phyloP scores from a whole-genome alignment of 305 asterid genomes.

The Rubia tinctorum region DNA sequence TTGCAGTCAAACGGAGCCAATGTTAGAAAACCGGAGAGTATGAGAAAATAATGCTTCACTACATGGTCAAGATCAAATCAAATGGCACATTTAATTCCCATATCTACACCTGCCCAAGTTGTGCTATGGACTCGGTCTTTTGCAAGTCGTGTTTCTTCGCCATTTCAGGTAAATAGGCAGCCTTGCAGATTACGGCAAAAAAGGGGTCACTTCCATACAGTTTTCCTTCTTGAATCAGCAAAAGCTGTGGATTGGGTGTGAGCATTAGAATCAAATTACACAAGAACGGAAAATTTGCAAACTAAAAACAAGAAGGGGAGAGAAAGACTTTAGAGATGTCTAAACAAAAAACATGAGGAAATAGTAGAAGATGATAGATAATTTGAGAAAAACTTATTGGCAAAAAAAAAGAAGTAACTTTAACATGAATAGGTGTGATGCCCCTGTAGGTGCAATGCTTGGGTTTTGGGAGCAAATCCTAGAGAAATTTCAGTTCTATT shows the following conservation, averaged over 20 bases:
- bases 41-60: neutral
- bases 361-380: neutral
- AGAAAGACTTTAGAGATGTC: neutral
- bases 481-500: too few species aligned
- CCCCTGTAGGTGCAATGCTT: too few species aligned
- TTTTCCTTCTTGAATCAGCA: slow-evolving; percentile 97
- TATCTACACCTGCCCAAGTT: slow-evolving; percentile 78
- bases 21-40: too few species aligned
- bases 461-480: too few species aligned
- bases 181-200: slow-evolving; percentile 82
- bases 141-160: slow-evolving; percentile 67
- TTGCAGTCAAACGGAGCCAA: too few species aligned
- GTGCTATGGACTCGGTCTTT: slow-evolving; percentile 63
- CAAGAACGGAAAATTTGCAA: slow-evolving; percentile 17
- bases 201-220: slow-evolving; percentile 83
- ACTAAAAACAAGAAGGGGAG: neutral
- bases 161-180: slow-evolving; percentile 75
- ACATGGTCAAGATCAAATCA: neutral
- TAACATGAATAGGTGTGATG: too few species aligned
- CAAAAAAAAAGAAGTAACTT: too few species aligned
- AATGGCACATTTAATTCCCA: neutral
- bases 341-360: neutral
- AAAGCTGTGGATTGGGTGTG: slow-evolving; percentile 62
- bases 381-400: neutral
- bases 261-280: slow-evolving; percentile 35